Base-by-base conservation (phyloP, 495 filamentous ascomycete genomes). In the Hypoxylon lienhwacheense region DNA sequence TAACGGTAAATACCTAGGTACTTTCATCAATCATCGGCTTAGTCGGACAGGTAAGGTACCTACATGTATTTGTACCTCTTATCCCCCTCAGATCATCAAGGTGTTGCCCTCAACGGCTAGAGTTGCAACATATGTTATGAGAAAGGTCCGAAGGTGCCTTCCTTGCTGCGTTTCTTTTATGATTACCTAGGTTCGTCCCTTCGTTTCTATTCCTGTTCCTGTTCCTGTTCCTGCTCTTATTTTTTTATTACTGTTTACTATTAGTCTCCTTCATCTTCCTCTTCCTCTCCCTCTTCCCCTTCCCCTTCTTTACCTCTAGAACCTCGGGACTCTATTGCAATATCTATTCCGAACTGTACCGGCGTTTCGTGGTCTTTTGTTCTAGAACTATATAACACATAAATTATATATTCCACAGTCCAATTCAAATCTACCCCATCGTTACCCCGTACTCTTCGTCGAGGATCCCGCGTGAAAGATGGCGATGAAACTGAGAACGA, bases 401-500 rank as follows among this genome's bases (percentile, higher is more conserved):
- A 20, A 8, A 36, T 5, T 16, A 11, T 16, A 0, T 1, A 4
- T 32, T 14, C 11, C 29, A 12, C n/a, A 8, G 3, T 4, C 24
- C 24, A 26, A 26, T 8, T 8, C 24, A 26, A 4, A 26, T 16
- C 34, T 17, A 0, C 10, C 7, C 20, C 14, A 11, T 5, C 37
- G 28, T 10, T 12, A 44, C 16, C 16, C 16, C 24, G n/a, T 24
- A 12, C 14, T 19, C 4, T 8, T 46, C 16, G 12, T 5, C 11
- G 33, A 10, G 24, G 55, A 42, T 51, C 39, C 22, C 36, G 14
- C 4, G 32, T 3, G 1, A n/a, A 66, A 59, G 32, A 81, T 82
- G 80, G 75, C 79, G 2, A 68, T 81, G 58, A 78, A 72, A 45
- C 57, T 75, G 5, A 70, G 78, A 60, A 61, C 74, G 25, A 73